These are phyloP conservation scores for Globisporangium acanthophoron DNA, from an alignment of 352 stramenopile species.

Conservation along the genomic window DNA sequence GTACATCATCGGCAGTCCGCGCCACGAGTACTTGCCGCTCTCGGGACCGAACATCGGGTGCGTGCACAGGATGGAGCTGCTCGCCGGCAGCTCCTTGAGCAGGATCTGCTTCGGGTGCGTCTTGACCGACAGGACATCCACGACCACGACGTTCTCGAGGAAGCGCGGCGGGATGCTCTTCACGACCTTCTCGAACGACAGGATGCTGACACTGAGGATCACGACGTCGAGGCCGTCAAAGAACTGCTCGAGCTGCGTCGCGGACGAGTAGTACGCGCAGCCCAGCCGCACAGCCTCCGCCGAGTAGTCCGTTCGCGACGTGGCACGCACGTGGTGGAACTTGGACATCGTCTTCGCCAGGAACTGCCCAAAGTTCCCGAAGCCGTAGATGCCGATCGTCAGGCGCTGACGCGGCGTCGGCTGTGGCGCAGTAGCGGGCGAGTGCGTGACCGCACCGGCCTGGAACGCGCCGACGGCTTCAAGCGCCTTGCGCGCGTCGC, in stretches of 20 bases:
- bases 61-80: constrained; percentile 93
- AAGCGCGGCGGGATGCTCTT: constrained; percentile 56
- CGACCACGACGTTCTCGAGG: constrained; percentile 88
- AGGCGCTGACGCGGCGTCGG: constrained; percentile 44
- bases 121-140: constrained; percentile 98
- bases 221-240: constrained; percentile 93
- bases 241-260: constrained; percentile 84
- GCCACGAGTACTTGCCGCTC: constrained; percentile 93
- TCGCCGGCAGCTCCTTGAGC: constrained; percentile 84
- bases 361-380: constrained; percentile 98
- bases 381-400: constrained; percentile 95
- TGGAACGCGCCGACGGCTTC: constrained; percentile 42
- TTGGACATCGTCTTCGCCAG: constrained; percentile 94
- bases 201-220: constrained; percentile 84
- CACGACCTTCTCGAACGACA: constrained; percentile 72
- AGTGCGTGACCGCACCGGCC: constrained; percentile 17
- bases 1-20: constrained; percentile 94
- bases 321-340: constrained; percentile 84
- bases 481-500: constrained; percentile 48
- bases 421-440: constrained; percentile 18
- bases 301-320: constrained; percentile 86
- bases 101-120: constrained; percentile 94
- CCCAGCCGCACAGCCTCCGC: constrained; percentile 39
- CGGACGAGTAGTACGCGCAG: constrained; percentile 52
- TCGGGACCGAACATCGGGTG: constrained; percentile 99